Conservation (phyloP, 352 stramenopile species). For the Phytophthora ramorum region DNA sequence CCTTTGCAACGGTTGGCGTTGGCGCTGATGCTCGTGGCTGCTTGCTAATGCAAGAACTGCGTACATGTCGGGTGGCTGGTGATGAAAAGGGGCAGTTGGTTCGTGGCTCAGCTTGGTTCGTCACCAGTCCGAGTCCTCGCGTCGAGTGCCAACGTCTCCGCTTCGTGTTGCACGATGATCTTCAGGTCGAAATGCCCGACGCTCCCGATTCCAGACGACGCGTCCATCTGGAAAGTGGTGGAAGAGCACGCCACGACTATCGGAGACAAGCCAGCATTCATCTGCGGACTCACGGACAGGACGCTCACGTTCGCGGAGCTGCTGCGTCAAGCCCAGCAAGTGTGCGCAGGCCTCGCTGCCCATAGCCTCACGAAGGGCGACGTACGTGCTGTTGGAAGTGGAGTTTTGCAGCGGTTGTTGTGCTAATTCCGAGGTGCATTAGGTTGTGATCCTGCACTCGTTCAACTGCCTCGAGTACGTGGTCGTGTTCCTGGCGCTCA, state of each 20-base stretch:
- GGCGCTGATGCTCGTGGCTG: background rate
- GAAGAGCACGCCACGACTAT: constrained; percentile 40
- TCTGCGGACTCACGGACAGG: constrained; percentile 53
- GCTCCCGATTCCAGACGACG: constrained; percentile 38
- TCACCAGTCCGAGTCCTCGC: constrained; percentile 4
- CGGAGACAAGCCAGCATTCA: constrained; percentile 37
- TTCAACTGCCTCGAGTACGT: constrained; percentile 72
- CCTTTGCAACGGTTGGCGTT: background rate
- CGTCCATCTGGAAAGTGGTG: constrained; percentile 46
- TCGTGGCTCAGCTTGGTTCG: background rate
- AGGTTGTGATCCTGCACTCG: constrained; percentile 60
- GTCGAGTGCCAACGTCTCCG: background rate
- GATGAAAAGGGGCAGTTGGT: constrained; percentile 21
- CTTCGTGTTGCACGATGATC: constrained; percentile 33
- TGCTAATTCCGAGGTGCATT: constrained; percentile 7
- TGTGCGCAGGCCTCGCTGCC: constrained; percentile 47
- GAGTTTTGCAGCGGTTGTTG: constrained; percentile 23
- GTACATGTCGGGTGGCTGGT: constrained; percentile 10
- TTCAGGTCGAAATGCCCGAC: constrained; percentile 45
- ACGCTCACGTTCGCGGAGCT: constrained; percentile 45
- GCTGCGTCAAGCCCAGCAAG: constrained; percentile 21
- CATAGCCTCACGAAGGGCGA: constrained; percentile 51
- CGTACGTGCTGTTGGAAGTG: constrained; percentile 30
- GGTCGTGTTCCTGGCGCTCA: constrained; percentile 58
- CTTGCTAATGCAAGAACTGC: background rate